These are phyloP conservation scores for Heritiera littoralis DNA, from an alignment of 345 rosid species.

Conservation along the genomic window DNA sequence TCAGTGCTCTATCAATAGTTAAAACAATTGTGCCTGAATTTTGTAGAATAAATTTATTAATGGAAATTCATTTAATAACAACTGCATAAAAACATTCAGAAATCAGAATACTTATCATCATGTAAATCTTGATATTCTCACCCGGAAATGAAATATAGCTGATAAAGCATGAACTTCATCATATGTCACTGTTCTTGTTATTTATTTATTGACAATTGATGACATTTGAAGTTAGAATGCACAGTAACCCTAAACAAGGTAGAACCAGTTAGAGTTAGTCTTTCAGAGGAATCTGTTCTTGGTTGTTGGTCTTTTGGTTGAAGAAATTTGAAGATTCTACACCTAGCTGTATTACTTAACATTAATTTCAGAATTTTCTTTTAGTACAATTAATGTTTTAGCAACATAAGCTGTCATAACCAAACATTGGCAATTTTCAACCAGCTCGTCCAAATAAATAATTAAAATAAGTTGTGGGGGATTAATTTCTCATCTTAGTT, in stretches of 20 bases:
- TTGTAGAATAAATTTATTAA: not conserved
- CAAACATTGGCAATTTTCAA: not conserved
- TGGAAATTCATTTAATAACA: not conserved
- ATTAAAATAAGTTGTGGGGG: not conserved
- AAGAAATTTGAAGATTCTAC: not conserved
- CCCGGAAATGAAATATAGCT: no score
- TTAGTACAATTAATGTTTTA: not conserved
- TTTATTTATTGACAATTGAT: not conserved
- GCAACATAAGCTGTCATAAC: not conserved
- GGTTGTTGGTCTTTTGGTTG: not conserved
- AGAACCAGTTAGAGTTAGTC: not conserved
- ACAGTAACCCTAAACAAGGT: not conserved
- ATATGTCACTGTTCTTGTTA: not conserved
- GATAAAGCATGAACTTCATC: not conserved
- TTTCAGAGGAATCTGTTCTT: not conserved
- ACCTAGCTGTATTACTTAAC: not conserved
- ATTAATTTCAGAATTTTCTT: not conserved
- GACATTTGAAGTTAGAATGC: not conserved
- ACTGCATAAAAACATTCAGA: not conserved
- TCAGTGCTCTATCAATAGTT: not conserved
- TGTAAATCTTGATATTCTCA: not conserved
- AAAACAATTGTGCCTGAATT: not conserved
- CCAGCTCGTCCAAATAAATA: not conserved
- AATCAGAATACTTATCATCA: not conserved
- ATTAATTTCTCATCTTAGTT: not conserved